A percentile compares a stretch with the other conserved stretches of the same genome.
These are phyloP conservation scores for Talaromyces sp. DNA, from an alignment of 2,329 filamentous ascomycete genomes.

Conservation along the genomic window DNA sequence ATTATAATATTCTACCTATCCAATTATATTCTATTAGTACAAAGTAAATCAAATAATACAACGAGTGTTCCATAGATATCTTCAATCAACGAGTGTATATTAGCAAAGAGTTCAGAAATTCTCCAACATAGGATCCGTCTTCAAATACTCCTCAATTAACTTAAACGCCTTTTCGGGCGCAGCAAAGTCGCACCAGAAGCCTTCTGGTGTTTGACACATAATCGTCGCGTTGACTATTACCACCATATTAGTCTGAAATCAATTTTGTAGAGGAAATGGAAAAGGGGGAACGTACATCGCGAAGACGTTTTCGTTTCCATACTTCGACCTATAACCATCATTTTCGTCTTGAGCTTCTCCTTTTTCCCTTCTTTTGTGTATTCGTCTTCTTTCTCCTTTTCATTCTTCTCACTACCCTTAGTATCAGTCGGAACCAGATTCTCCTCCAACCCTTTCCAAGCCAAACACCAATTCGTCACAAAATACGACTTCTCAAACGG, in stretches of 20 bases:
- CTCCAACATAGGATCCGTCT: background rate
- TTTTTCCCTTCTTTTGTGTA: background rate
- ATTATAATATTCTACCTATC: background rate
- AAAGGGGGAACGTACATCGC: background rate
- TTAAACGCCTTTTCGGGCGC: background rate
- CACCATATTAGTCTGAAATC: too few species aligned
- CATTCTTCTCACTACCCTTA: background rate
- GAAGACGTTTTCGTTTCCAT: background rate
- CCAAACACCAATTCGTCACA: conserved; percentile 1
- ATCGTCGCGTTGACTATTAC: background rate
- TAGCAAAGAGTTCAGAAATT: background rate
- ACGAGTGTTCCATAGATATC: background rate
- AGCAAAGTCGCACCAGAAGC: background rate
- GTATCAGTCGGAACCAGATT: too few species aligned
- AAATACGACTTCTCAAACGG: background rate
- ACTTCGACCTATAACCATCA: conserved; percentile 3
- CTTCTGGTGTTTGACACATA: background rate
- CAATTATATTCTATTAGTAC: background rate
- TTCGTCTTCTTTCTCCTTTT: background rate
- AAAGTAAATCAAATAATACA: background rate
- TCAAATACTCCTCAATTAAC: background rate
- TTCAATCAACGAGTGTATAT: background rate
- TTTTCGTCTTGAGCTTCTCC: background rate
- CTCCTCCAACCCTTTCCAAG: conserved; percentile 2
- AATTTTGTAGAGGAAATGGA: background rate